These are phyloP conservation scores for Strombidium stylifer DNA, from an alignment of 73 alveolate genomes.

Conservation along the genomic window DNA sequence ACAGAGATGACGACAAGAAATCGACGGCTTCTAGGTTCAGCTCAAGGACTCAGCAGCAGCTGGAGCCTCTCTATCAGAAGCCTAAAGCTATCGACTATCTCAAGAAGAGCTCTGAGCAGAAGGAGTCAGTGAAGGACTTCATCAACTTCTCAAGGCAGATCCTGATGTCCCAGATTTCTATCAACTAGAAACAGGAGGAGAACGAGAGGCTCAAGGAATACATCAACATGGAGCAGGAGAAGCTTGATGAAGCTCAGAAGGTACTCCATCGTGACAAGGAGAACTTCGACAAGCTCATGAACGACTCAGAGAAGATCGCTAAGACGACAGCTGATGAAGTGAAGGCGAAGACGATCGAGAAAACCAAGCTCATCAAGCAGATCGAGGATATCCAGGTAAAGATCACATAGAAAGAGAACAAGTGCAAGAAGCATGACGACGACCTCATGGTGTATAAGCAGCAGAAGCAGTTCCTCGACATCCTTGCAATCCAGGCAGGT, in stretches of 20 bases:
- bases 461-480: slow-evolving; percentile 24
- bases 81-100: slow-evolving; percentile 19
- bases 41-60: too few relatives aligned
- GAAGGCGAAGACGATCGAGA: slow-evolving; percentile 3
- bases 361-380: slow-evolving; percentile 8
- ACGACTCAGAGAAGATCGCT: slow-evolving; percentile 2
- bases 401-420: slow-evolving; percentile 15
- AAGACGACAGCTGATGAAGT: slow-evolving; percentile 1
- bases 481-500: slow-evolving; percentile 34
- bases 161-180: slow-evolving; percentile 15
- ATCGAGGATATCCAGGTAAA: background rate
- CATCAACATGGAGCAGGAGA: slow-evolving; percentile 46
- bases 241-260: slow-evolving; percentile 36
- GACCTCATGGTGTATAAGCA: slow-evolving; percentile 6
- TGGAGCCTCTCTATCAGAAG: too few relatives aligned
- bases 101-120: slow-evolving; percentile 6
- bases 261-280: slow-evolving; percentile 41
- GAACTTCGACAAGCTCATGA: slow-evolving; percentile 22
- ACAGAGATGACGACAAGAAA: background rate
- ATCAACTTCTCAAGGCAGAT: slow-evolving; percentile 1
- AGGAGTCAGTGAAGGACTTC: slow-evolving; percentile 35
- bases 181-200: slow-evolving; percentile 42
- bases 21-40: too few relatives aligned
- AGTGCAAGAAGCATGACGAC: slow-evolving; percentile 27
- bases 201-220: slow-evolving; percentile 39